Evolutionary conservation across 2,329 filamentous ascomycete genomes (phyloP), one percentile per base, ranked within the genome.

Genomic region (Colletotrichum somersetense): DNA sequence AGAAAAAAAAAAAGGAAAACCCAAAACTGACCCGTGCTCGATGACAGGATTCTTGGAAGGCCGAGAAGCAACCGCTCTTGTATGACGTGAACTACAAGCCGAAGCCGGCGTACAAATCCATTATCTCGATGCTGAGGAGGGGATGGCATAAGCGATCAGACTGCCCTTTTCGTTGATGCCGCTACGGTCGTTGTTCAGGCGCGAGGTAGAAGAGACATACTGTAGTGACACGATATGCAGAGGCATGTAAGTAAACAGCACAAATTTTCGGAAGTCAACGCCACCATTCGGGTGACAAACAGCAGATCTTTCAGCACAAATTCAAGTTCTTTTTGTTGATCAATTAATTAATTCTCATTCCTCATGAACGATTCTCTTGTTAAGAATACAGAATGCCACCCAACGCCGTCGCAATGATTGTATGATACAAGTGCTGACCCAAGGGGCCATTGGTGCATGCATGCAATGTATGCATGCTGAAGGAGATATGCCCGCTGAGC

Each of bases 71-170:
- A 75, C 87, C 87, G 3, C 82, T 89, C 12, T 82, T 90, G 10
- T 90, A 88, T 75, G 87, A 89, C 79, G 76, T 77, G 75, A 84
- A 80, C 77, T 89, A 83, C 75, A 79, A 81, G 73, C 83, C 86
- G 46, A 89, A 89, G 83, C 74, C 83, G 3, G 85, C 85, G 2
- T 89, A 89, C 76, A 84, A 79, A 58, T 83, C 85, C 62, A 80
- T 87, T 57, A 82, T 81, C 67, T 75, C 77, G 48, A 79, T 78
- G 46, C 76, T 84, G 33, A 18, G 14, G 10, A 38, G 23, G 26
- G 30, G 23, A 20, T 38, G 6, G 50, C 10, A 35, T 5, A 16
- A 33, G 18, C 18, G 6, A 5, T 20, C 10, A 55, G 11, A 6
- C 7, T 30, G 16, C 30, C 2, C 26, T 30, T 20, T 12, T 42